Evolutionary conservation across 176 grass and related monocot species (phyloP), one percentile per base, ranked within the genome.

Genomic region (Musa beccarii): DNA sequence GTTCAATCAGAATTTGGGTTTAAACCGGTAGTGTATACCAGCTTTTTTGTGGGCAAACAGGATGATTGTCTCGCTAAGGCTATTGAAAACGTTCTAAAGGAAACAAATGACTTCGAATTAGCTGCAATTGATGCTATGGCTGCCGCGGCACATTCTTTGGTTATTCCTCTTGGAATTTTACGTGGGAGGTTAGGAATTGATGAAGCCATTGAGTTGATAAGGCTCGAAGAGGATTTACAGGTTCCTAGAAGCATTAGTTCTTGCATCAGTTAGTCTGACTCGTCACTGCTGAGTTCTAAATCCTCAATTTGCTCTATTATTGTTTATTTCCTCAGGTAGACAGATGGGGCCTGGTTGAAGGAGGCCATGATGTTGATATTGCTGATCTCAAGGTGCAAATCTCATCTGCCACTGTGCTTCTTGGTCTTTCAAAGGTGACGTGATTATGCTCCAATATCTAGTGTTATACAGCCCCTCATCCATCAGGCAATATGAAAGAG

Each of bases 41-140:
- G 63, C 62, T 91, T 99, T 78, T 87, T 99, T 53, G 90, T 86
- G 17, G 95, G 95, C 10, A 94, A 91, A 74, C 95, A 99, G 63
- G 86, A 87, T 62, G 83, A 89, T 10, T 78, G 88, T 43, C 86
- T 99, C 56, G 61, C 79, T 76, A 84, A 84, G 1, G 86, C 86
- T 82, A 80, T 99, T 53, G 65, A 86, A 79, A 81, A 49, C 2
- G 78, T 87, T 84, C 65, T 99, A 26, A 89, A 81, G 72, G 76
- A 89, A 69, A 66, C 86, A 80, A 94, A 80, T 69, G 76, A 99
- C 24, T 87, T 14, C 77, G 90, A 99, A 74, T 57, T 99, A 50
- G 86, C 95, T 28, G 88, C 90, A 19, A 92, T 99, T 84, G 95
- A 99, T 89, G 95, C 95, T 52, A 91, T 99, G 84, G 90, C 95